Evolutionary conservation across 2,329 filamentous ascomycete genomes (phyloP).

Genomic region (Aspergillus sp.): DNA sequence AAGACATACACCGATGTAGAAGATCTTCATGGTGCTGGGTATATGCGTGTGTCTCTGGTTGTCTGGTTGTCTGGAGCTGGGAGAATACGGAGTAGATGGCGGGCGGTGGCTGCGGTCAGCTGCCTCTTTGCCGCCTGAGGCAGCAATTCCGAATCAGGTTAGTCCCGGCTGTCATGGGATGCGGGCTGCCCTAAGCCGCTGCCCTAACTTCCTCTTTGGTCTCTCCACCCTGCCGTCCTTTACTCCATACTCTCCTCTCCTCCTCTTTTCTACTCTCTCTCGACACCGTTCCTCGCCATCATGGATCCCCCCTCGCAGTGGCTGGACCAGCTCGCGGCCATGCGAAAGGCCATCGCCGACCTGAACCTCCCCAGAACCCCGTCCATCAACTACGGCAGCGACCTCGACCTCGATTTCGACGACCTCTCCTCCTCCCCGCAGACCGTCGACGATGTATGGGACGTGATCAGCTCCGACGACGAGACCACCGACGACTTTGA

Average conservation of each 20-base stretch:
- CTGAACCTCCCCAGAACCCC: slow-evolving; percentile 50
- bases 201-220: background rate
- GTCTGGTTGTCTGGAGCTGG: background rate
- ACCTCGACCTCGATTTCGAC: slow-evolving; percentile 50
- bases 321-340: slow-evolving; percentile 74
- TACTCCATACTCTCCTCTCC: background rate
- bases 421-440: slow-evolving; percentile 53
- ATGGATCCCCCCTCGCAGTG: slow-evolving; percentile 50
- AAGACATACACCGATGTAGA: slow-evolving; percentile 70
- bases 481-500: slow-evolving; percentile 58
- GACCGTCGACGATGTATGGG: slow-evolving; percentile 76
- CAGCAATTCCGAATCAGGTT: background rate
- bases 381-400: slow-evolving; percentile 42
- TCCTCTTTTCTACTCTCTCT: background rate
- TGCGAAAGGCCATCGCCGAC: slow-evolving; percentile 74
- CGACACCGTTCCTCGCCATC: background rate
- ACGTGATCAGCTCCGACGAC: slow-evolving; percentile 70
- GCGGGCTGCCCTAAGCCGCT: background rate
- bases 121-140: background rate
- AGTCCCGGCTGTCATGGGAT: background rate
- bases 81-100: background rate
- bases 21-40: slow-evolving; percentile 65
- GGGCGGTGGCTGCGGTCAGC: background rate
- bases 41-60: slow-evolving; percentile 1
- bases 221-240: too few species aligned